Base-by-base conservation (phyloP, 176 grass and related monocot species). In the Thinopyrum elongatum region DNA sequence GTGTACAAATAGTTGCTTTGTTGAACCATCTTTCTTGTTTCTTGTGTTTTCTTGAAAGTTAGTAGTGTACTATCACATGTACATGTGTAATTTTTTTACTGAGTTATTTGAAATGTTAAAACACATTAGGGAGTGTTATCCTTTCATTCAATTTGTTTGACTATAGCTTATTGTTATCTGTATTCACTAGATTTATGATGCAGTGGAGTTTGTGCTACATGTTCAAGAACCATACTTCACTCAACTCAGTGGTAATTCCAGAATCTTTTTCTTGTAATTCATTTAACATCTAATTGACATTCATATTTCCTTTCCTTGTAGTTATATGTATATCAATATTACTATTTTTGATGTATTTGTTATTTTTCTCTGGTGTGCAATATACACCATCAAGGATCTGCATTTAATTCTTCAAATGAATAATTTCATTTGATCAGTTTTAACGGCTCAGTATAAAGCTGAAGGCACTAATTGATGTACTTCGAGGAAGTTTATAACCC, bases 201-300 rank as follows among this genome's bases (percentile, higher is more conserved):
- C 78, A 33, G 88, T 94, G 5, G 80, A 94, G 5, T 94, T 98
- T 80, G 90, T 86, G 77, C 86, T 98, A 60, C 93, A 98, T 91
- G 95, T 98, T 84, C 93, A 94, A 88, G 93, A 98, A 76, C 95
- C 95, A 59, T 98, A 89, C 83, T 98, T 95, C 84, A 94, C 89
- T 80, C 93, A 94, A 65, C 86, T 98, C 71, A 87, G 46, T 89
- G 95, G 95, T 95, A 89, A 49, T 25, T 30, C 63, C 51, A 7
- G 30, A 57, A 67, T 36, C 55, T 53, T 70, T 44, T 22, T 30
- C 47, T 47, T 31, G 28, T 86, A 6, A 34, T 46, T 85, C 25
- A 44, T 12, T 61, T n/a, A 55, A 88, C 34, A 82, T 76, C 53
- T 29, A 82, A 64, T 4, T 39, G 7, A 53, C 46, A 57, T 47